Evolutionary conservation across 306 rosid species (phyloP).

Genomic region (Trifolium subterraneum): DNA sequence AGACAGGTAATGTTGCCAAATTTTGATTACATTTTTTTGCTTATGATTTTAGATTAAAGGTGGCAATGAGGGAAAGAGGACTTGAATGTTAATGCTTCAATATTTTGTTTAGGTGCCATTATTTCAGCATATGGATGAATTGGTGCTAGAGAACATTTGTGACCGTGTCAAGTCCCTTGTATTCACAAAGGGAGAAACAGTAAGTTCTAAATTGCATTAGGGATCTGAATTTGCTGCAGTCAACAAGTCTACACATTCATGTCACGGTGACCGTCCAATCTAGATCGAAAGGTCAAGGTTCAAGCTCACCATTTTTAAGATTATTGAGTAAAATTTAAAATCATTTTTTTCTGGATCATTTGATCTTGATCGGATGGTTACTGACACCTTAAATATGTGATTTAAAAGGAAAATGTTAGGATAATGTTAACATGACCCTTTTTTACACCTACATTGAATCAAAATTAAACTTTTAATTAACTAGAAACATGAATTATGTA

Average conservation of each 20-base stretch:
- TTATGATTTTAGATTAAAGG: background rate
- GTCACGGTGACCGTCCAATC: too few relatives aligned
- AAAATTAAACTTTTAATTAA: background rate
- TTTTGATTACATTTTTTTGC: background rate
- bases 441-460: too few relatives aligned
- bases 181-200: slow-evolving; percentile 92
- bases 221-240: too few relatives aligned
- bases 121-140: slow-evolving; percentile 93
- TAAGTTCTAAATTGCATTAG: slow-evolving; percentile 44
- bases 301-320: too few relatives aligned
- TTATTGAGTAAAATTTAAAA: too few relatives aligned
- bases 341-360: too few relatives aligned
- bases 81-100: background rate
- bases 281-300: too few relatives aligned
- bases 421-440: too few relatives aligned
- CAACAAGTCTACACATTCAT: too few relatives aligned
- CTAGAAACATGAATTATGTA: background rate
- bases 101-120: slow-evolving; percentile 69
- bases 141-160: slow-evolving; percentile 88
- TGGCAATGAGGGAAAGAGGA: background rate
- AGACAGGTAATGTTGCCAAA: slow-evolving; percentile 57
- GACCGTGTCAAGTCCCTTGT: slow-evolving; percentile 94
- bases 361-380: too few relatives aligned
- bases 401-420: too few relatives aligned
- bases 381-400: too few relatives aligned